phyloP scores from a whole-genome alignment of 768 basidiomycete genomes.

The Boletus sensibilis region DNA sequence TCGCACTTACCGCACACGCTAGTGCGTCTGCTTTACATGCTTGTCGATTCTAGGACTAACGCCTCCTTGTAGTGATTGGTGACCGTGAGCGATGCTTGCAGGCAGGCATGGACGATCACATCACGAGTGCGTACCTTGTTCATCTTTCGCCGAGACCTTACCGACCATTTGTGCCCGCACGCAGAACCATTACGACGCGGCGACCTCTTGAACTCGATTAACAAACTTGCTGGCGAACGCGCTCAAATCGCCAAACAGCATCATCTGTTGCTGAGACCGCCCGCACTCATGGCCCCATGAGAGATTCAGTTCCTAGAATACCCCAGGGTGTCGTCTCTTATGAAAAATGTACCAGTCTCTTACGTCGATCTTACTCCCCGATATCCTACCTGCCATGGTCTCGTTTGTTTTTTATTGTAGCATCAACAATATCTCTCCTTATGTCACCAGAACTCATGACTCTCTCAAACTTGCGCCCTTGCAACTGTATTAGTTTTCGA shows the following conservation, averaged over 20 bases:
- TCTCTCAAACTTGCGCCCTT: background rate
- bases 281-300: conserved; percentile 31
- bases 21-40: conserved; percentile 52
- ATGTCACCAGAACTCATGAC: background rate
- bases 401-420: conserved; percentile 15
- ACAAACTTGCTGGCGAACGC: conserved; percentile 72
- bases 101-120: conserved; percentile 83
- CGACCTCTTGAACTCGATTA: conserved; percentile 79
- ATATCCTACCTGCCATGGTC: conserved; percentile 13
- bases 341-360: background rate
- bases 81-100: conserved; percentile 73
- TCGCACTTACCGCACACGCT: conserved; percentile 96
- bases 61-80: conserved; percentile 69
- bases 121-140: conserved; percentile 58
- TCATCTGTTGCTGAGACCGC: conserved; percentile 32
- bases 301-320: conserved; percentile 2
- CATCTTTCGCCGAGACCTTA: background rate
- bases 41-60: conserved; percentile 8
- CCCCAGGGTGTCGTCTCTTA: background rate
- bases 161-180: background rate
- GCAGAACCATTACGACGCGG: conserved; percentile 76
- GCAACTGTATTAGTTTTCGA: conserved; percentile 8
- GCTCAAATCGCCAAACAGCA: conserved; percentile 34
- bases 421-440: conserved; percentile 1
- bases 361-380: conserved; percentile 1